Base-by-base conservation (phyloP, 768 basidiomycete species). In the Russula sp. region DNA sequence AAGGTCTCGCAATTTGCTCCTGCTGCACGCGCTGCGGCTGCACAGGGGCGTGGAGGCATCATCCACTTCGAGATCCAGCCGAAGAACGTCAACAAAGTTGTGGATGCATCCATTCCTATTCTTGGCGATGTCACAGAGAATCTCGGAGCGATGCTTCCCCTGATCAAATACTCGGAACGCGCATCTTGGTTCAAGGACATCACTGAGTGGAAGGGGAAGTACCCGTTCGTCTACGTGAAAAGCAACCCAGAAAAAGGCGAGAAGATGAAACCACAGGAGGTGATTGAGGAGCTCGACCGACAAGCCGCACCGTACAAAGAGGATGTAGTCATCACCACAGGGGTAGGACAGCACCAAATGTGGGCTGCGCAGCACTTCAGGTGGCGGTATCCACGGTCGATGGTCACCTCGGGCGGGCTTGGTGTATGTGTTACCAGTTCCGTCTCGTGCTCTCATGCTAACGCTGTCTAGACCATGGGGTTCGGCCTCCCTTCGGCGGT, bases 271-370 rank as follows among this genome's bases (percentile, higher is more conserved):
- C 96, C 96, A 0, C 97, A 99, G 75, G 93, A 95, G 74, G 92
- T 98, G 58, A 84, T 99, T 43, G 88, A 93, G 76, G 95, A 95
- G 76, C 80, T 99, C 45, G 87, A 98, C 69, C 78, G 70, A 56
- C 90, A 93, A 77, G 84, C 84, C n/a, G 78, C 77, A 51, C 79
- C 88, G 61, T 82, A 77, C 73, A 96, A 98, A 77, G 88, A 91
- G 60, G 85, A 98, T 25, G 82, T 97, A 42, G 76, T 99, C 70
- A 75, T 99, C 56, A 75, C 92, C 11, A 99, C 97, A 16, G 97
- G 97, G 68, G 97, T 99, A 22, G 97, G 97, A 8, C 97, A 99
- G 73, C 97, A 98, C 76, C 96, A 99, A 75, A 98, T 98, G 97
- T 98, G 93, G 94, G 96, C 96, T 2, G 92, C 91, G 45, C 97